phyloP scores from a whole-genome alignment of 208 protist genomes.

The Strigomonas culicis region DNA sequence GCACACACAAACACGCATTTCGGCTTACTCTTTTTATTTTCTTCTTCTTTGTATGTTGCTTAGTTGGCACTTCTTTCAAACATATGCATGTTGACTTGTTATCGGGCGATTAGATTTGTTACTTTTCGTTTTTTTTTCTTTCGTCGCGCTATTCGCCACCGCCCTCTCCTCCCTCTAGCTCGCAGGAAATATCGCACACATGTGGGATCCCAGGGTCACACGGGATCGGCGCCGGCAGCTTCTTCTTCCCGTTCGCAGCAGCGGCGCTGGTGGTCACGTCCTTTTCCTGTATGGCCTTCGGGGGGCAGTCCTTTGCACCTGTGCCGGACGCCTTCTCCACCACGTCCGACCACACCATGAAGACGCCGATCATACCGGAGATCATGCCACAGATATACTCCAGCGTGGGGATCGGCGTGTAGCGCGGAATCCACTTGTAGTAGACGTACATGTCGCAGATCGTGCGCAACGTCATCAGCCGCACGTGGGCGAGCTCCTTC shows the following conservation, averaged over 20 bases:
- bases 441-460: conserved; percentile 89
- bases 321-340: background rate
- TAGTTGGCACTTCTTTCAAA: no score
- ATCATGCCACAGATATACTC: conserved; percentile 62
- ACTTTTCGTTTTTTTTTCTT: background rate
- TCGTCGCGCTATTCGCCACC: background rate
- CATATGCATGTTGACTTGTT: background rate
- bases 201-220: background rate
- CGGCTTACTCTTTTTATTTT: no score
- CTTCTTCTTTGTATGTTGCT: no score
- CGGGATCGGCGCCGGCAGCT: background rate
- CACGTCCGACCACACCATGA: conserved; percentile 71
- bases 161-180: no score
- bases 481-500: conserved; percentile 31
- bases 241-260: background rate
- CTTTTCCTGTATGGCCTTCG: background rate
- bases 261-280: conserved; percentile 1
- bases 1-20: no score
- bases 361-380: conserved; percentile 75
- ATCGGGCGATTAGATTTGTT: background rate
- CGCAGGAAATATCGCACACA: no score
- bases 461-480: conserved; percentile 61
- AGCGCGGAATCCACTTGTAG: conserved; percentile 86
- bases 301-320: background rate
- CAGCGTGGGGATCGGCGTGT: conserved; percentile 62